Evolutionary conservation across 495 filamentous ascomycete species (phyloP).

Genomic region (Rhypophila decipiens): DNA sequence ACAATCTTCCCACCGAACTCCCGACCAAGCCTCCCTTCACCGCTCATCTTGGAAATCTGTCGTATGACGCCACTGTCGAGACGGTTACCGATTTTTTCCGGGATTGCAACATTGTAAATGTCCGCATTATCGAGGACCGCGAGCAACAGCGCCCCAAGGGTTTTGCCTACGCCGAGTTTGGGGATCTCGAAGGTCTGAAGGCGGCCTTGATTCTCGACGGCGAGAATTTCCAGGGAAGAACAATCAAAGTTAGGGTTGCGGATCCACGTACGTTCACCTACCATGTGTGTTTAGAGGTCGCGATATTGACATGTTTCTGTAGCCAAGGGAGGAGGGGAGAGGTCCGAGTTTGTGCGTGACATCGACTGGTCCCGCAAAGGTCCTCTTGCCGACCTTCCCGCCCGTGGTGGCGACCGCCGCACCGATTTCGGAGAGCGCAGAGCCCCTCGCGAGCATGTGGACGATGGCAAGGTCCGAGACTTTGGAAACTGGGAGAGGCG

Average conservation of each 20-base stretch:
- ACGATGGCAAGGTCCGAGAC: conserved; percentile 79
- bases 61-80: conserved; percentile 78
- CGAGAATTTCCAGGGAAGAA: conserved; percentile 72
- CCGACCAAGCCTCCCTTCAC: conserved; percentile 90
- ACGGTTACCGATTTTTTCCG: conserved; percentile 80
- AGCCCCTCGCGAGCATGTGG: conserved; percentile 30
- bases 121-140: conserved; percentile 94
- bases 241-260: conserved; percentile 67
- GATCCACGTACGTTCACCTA: conserved; percentile 35
- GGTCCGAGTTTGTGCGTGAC: conserved; percentile 55
- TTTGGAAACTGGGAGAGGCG: conserved; percentile 94
- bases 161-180: conserved; percentile 96
- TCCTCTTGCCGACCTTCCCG: conserved; percentile 68
- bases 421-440: conserved; percentile 38
- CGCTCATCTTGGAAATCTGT: conserved; percentile 91
- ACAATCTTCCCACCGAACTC: conserved; percentile 65
- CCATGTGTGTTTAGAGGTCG: background rate
- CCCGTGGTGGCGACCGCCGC: conserved; percentile 41
- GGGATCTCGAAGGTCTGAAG: conserved; percentile 80
- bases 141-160: conserved; percentile 88
- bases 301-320: conserved; percentile 22
- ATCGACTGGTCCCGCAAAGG: conserved; percentile 71
- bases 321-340: conserved; percentile 60
- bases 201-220: conserved; percentile 80
- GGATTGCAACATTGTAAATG: conserved; percentile 76